Conservation (phyloP, 2,329 filamentous ascomycete species). For the Cadophora luteo-olivacea region DNA sequence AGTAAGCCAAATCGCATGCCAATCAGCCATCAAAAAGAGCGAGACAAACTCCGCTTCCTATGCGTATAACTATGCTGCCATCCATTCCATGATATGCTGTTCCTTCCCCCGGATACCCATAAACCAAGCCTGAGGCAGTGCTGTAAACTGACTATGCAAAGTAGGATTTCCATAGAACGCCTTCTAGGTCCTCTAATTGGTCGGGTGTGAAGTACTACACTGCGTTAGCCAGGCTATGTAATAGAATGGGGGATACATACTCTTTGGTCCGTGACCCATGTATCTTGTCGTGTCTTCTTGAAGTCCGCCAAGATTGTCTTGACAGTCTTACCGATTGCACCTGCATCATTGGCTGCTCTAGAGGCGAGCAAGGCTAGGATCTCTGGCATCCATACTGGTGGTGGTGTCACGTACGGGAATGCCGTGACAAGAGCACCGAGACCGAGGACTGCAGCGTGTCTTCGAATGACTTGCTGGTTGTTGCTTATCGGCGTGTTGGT, state of each 20-base stretch:
- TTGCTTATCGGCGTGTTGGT: conserved; percentile 74
- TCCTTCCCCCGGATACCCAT: neutral
- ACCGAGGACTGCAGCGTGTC: conserved; percentile 91
- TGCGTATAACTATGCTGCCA: conserved; percentile 3
- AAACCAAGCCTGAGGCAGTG: neutral
- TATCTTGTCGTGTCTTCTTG: conserved; percentile 99
- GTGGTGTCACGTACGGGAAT: conserved; percentile 94
- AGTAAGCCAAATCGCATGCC: neutral
- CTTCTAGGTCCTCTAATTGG: conserved; percentile 92
- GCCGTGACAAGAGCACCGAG: conserved; percentile 91
- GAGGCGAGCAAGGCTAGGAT: conserved; percentile 85
- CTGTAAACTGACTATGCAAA: conserved; percentile 61
- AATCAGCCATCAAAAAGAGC: neutral
- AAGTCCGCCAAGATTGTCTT: conserved; percentile 95
- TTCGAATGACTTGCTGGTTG: conserved; percentile 78
- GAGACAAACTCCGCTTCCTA: neutral
- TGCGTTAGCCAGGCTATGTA: conserved; percentile 28
- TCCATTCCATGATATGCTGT: neutral
- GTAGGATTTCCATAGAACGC: conserved; percentile 99
- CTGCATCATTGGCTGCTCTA: conserved; percentile 85
- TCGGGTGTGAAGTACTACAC: conserved; percentile 82
- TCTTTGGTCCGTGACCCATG: conserved; percentile 98
- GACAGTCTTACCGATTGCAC: conserved; percentile 93
- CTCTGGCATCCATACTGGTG: conserved; percentile 92
- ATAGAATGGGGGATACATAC: conserved; percentile 58